Evolutionary conservation across 2,329 filamentous ascomycete genomes (phyloP).

Genomic region (Pleomassaria siparia): DNA sequence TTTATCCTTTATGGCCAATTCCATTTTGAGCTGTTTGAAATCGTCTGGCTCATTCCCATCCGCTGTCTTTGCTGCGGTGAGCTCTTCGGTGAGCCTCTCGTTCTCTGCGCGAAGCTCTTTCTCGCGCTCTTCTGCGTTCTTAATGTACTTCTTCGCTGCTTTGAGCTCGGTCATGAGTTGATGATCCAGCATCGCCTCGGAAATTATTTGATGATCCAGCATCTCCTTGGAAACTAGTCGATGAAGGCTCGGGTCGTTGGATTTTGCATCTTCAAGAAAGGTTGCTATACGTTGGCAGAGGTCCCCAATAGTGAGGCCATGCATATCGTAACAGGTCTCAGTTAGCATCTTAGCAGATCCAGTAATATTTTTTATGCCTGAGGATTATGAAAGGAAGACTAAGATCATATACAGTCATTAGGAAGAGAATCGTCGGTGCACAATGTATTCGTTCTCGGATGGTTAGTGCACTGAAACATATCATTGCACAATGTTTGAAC

Average conservation of each 20-base stretch:
- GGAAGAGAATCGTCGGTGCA: not conserved
- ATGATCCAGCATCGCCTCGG: conserved; percentile 5
- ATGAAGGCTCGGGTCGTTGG: not conserved
- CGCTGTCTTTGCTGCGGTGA: conserved; percentile 4
- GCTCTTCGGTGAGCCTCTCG: not conserved
- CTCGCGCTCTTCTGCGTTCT: conserved; percentile 7
- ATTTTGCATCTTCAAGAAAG: not conserved
- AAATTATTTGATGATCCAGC: conserved; percentile 1
- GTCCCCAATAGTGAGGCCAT: not conserved
- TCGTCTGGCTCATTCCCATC: conserved; percentile 5
- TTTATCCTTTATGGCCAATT: not conserved
- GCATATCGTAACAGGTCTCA: too few species aligned
- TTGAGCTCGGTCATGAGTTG: conserved; percentile 1
- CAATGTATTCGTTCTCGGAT: not conserved
- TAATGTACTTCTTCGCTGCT: conserved; percentile 4
- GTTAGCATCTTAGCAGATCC: too few species aligned
- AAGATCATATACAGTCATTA: not conserved
- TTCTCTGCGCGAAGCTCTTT: conserved; percentile 4
- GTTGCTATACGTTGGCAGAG: not conserved
- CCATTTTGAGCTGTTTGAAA: conserved; percentile 5
- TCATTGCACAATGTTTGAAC: too few species aligned
- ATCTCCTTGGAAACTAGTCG: conserved; percentile 6
- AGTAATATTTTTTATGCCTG: too few species aligned
- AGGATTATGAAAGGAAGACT: too few species aligned
- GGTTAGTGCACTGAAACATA: too few species aligned